Base-by-base conservation (phyloP, 2,329 filamentous ascomycete species). In the Apiospora marii region DNA sequence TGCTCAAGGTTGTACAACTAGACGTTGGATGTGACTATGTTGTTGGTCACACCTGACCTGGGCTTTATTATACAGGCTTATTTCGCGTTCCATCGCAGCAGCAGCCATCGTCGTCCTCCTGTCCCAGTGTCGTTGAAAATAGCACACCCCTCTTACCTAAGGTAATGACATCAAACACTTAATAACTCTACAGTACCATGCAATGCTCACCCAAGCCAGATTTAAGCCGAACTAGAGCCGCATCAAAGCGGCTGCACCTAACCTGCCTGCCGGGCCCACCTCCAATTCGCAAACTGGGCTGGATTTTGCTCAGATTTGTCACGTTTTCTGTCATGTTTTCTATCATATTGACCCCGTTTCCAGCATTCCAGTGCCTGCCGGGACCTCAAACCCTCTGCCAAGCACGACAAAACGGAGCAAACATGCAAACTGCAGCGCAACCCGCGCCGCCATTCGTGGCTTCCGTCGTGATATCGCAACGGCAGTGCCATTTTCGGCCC, bases 141-240 rank as follows among this genome's bases (percentile, higher is more conserved):
- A 64, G 34, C 58, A 13, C 10, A 8, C 34, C 6, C 6, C 22
- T 64, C 58, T 64, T 64, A 64, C 58, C 58, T 64, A 64, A 64
- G 24, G 13, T 64, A 64, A 64, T 41, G 13, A 24, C 58, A 41
- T 64, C n/a, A 19, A 19, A 41, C 53, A n/a, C 37, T 13, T 37
- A 6, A 22, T 37, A 6, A 22, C 4, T 24, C 30, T 58, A 58
- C 51, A n/a, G 7, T 27, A 58, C 27, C 34, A 37, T 19, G 53
- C 27, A 19, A 37, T 19, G 53, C 53, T 61, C 53, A 61, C 27
- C 27, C 19, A 22, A 10, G 30, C 53, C 19, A 34, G 30, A 7
- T n/a, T 22, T 64, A 64, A 64, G 58, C 58, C 58, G 58, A 64
- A 34, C 58, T 64, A 64, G 58, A 64, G 58, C 58, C 58, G 58